These are phyloP conservation scores for Austroboletus rostrupii DNA, from an alignment of 1,284 basidiomycete species.

Conservation along the genomic window DNA sequence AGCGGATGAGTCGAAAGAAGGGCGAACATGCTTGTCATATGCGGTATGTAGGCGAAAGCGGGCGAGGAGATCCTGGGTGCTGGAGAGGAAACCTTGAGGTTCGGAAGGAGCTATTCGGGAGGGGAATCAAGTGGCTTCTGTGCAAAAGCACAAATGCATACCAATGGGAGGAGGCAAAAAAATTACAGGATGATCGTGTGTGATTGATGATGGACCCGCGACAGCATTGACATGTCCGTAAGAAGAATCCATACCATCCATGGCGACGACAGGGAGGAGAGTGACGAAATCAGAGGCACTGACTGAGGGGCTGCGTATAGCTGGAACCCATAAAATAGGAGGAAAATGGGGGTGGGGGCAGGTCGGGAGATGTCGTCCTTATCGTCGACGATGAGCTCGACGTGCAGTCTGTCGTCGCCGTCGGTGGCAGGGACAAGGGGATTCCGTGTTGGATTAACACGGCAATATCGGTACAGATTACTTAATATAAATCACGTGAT, in stretches of 20 bases:
- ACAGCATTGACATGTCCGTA: constrained; percentile 25
- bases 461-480: constrained; percentile 29
- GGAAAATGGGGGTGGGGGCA: background rate
- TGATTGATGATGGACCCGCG: constrained; percentile 31
- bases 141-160: constrained; percentile 14
- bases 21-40: constrained; percentile 73
- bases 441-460: constrained; percentile 30
- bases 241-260: constrained; percentile 27
- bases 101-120: constrained; percentile 32
- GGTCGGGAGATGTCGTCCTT: constrained; percentile 15
- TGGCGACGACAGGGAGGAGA: constrained; percentile 19
- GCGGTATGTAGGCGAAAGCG: constrained; percentile 64
- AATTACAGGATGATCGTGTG: constrained; percentile 22
- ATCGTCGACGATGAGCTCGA: constrained; percentile 29
- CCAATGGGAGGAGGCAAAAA: constrained; percentile 27
- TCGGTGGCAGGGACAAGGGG: constrained; percentile 36
- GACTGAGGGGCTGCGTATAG: constrained; percentile 5
- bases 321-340: constrained; percentile 20
- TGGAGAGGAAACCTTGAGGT: constrained; percentile 50
- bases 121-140: constrained; percentile 12
- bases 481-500: constrained; percentile 28
- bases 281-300: constrained; percentile 26
- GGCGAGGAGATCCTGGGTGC: constrained; percentile 71
- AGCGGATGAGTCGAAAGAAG: constrained; percentile 32
- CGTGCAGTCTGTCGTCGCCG: constrained; percentile 28